A percentile compares a stretch with the other conserved stretches of the same genome.
Conservation (phyloP, 257 asterid genomes). For the Rehmannia glutinosa region DNA sequence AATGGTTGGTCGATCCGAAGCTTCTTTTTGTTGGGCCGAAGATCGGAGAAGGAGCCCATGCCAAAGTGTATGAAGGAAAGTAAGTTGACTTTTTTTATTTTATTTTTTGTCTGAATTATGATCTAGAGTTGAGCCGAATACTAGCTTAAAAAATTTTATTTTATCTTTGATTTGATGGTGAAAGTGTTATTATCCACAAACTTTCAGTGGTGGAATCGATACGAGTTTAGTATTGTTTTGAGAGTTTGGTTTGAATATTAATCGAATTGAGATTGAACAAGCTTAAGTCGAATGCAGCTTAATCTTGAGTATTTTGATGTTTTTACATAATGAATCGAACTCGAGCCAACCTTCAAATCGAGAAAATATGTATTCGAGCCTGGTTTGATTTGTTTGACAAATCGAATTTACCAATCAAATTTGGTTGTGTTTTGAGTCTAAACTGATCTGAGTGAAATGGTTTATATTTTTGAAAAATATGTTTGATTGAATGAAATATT, state of each 20-base stretch:
- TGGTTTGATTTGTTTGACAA: neutral
- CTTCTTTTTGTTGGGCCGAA: slow-evolving; percentile 89
- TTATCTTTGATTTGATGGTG: too few species aligned
- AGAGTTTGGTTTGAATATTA: too few species aligned
- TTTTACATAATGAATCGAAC: too few species aligned
- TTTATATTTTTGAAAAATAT: neutral
- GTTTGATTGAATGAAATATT: neutral
- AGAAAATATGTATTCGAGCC: neutral
- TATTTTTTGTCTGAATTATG: slow-evolving; percentile 16
- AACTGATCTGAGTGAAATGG: neutral
- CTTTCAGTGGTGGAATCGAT: too few species aligned
- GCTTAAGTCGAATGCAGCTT: too few species aligned
- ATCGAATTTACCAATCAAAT: neutral
- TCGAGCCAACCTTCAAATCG: neutral
- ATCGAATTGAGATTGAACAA: too few species aligned
- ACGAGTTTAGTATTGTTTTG: too few species aligned
- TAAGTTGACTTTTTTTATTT: slow-evolving; percentile 47
- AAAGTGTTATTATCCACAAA: too few species aligned
- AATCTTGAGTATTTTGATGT: too few species aligned
- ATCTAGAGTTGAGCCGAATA: neutral
- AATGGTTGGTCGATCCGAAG: slow-evolving; percentile 85
- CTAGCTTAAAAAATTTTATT: too few species aligned
- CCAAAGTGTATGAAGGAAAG: slow-evolving; percentile 88
- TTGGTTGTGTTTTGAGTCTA: neutral
- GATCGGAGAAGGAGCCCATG: slow-evolving; percentile 94